Percentiles rank a stretch among this genome's conserved stretches.
phyloP scores from a whole-genome alignment of 768 basidiomycete genomes.

The Holtermannia corniformis region DNA sequence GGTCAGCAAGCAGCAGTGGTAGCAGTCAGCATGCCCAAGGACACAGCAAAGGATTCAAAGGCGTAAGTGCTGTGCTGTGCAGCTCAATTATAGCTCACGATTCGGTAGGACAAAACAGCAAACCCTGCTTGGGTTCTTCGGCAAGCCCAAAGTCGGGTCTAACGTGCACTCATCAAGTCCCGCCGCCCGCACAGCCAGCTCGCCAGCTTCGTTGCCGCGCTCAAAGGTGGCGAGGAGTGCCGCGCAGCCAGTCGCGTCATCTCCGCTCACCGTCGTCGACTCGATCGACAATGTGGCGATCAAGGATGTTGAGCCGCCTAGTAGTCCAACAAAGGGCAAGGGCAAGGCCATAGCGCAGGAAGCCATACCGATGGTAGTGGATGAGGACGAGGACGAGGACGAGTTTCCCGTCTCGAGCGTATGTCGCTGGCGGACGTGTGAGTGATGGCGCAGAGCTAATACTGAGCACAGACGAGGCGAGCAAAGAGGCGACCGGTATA shows the following conservation, averaged over 20 bases:
- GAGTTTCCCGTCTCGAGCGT: constrained; percentile 25
- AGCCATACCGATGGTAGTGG: constrained; percentile 17
- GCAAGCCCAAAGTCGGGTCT: constrained; percentile 26
- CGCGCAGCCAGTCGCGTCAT: neutral
- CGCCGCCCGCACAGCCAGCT: constrained; percentile 3
- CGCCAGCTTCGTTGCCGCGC: neutral
- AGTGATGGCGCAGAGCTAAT: neutral
- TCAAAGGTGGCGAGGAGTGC: neutral
- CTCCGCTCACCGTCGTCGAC: neutral
- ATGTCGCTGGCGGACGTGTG: constrained; percentile 1
- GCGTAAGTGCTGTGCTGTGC: constrained; percentile 8
- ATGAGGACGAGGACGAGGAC: constrained; percentile 11
- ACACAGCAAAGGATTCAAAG: constrained; percentile 18
- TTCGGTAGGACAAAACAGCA: constrained; percentile 29
- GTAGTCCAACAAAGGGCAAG: neutral
- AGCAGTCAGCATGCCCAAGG: constrained; percentile 12
- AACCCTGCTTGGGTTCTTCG: constrained; percentile 40
- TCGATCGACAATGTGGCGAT: neutral
- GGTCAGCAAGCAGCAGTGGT: too few species aligned
- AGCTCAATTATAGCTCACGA: neutral
- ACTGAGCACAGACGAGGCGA: constrained; percentile 12
- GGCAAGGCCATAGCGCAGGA: constrained; percentile 5
- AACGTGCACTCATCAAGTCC: constrained; percentile 12
- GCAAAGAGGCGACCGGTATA: constrained; percentile 20
- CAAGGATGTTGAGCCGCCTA: neutral